Base-by-base conservation (phyloP, 441 rosid species). In the Adansonia rubrostipa region DNA sequence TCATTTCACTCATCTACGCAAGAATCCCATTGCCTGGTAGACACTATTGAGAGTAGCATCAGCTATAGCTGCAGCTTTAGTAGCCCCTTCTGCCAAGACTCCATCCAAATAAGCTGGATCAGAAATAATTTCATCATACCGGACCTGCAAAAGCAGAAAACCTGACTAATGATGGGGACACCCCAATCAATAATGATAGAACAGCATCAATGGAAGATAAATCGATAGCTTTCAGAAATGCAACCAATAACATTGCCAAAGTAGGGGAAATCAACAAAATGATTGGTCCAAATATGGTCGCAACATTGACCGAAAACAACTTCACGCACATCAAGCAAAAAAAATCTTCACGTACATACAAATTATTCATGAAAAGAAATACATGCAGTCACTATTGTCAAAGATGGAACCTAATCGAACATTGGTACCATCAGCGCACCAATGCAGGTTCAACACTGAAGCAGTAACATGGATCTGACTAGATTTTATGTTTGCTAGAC, bases 21-120 rank as follows among this genome's bases (percentile, higher is more conserved):
- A 86, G 83, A 92, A 92, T 75, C 99, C 96, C 97, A 92, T 95
- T 19, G 97, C 97, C 80, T 93, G 97, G 78, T 84, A 81, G 74
- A 92, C 85, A 80, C 91, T 86, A 73, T 78, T 80, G 76, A 93
- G 84, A 71, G 94, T 92, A 73, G 79, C 82, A 82, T 92, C 92
- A 0, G 92, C 96, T 84, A 90, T 84, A 57, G 90, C 92, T 17
- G 87, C 64, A 72, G 98, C 97, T 84, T 83, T 89, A n/a, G 65
- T 65, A 3, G 92, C 93, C 24, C 97, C 97, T 80, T 90, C 92
- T 17, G 86, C 79, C 81, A 95, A 74, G 62, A 93, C 84, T 71
- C 84, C 82, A 71, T 92, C 95, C 79, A 93, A 85, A 85, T 89
- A 95, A 10, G 84, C 86, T 70, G 86, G 42, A 72, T 93, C 95